Conservation (phyloP, 1,284 basidiomycete genomes). For the Quambalaria eucalypti region DNA sequence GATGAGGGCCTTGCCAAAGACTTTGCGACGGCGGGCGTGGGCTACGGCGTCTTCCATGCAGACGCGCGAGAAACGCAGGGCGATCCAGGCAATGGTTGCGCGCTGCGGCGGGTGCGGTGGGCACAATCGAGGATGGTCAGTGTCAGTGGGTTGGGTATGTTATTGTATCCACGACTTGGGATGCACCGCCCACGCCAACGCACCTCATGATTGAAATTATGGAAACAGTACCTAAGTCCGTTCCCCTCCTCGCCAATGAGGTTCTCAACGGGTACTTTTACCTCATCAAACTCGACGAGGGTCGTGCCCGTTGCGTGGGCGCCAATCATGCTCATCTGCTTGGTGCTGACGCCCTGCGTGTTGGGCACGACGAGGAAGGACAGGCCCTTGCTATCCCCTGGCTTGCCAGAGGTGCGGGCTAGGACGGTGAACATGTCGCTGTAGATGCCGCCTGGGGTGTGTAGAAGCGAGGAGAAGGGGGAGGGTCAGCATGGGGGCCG, state of each 20-base stretch:
- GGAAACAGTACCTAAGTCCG: slow-evolving; percentile 20
- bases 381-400: slow-evolving; percentile 44
- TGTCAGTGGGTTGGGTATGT: neutral
- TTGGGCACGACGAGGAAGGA: slow-evolving; percentile 44
- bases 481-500: neutral
- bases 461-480: slow-evolving; percentile 8
- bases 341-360: slow-evolving; percentile 26
- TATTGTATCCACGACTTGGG: neutral
- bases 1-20: slow-evolving; percentile 32
- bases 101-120: slow-evolving; percentile 25
- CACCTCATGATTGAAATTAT: slow-evolving; percentile 27
- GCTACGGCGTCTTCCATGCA: slow-evolving; percentile 26
- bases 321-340: slow-evolving; percentile 42
- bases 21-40: slow-evolving; percentile 23
- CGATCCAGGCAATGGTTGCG: slow-evolving; percentile 26
- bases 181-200: too few relatives aligned
- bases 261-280: slow-evolving; percentile 45
- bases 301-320: slow-evolving; percentile 44
- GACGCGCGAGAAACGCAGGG: slow-evolving; percentile 12
- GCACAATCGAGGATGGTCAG: neutral
- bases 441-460: slow-evolving; percentile 46
- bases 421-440: slow-evolving; percentile 42
- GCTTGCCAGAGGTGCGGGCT: slow-evolving; percentile 47
- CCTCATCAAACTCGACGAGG: slow-evolving; percentile 44
- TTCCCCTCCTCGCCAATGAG: slow-evolving; percentile 42